Evolutionary conservation across 2,329 filamentous ascomycete genomes (phyloP).

Genomic region (Alternaria alternata): DNA sequence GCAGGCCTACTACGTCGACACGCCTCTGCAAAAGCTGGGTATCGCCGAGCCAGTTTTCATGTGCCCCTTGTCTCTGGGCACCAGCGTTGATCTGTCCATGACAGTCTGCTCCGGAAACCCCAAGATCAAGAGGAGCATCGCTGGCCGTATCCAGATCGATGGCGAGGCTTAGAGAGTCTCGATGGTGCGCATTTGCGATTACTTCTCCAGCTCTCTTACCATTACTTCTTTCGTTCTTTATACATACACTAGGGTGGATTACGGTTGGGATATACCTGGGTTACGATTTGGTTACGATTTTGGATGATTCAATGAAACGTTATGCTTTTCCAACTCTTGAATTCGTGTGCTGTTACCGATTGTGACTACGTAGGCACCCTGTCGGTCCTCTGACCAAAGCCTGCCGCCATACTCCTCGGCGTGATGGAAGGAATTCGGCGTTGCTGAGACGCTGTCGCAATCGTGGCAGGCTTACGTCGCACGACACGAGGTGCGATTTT

Average conservation of each 20-base stretch:
- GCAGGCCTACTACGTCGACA: conserved; percentile 36
- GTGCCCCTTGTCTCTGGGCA: conserved; percentile 24
- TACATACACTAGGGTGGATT: conserved; percentile 5
- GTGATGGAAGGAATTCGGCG: neutral
- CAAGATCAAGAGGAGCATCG: conserved; percentile 35
- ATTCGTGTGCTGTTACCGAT: neutral
- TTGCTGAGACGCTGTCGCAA: neutral
- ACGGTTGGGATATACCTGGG: conserved; percentile 1
- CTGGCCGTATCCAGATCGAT: conserved; percentile 26
- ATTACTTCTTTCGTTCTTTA: conserved; percentile 9
- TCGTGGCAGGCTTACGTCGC: neutral
- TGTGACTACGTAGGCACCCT: neutral
- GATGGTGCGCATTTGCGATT: neutral
- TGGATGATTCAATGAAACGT: conserved; percentile 8
- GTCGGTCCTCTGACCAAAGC: neutral
- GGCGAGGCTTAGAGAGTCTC: conserved; percentile 5
- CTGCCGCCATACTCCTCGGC: neutral
- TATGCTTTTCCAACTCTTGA: neutral
- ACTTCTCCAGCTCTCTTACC: conserved; percentile 6
- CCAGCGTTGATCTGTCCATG: conserved; percentile 32
- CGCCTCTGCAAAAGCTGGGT: conserved; percentile 30
- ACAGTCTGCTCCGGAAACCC: conserved; percentile 29
- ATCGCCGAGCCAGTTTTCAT: conserved; percentile 35
- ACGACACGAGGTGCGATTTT: conserved; percentile 1
- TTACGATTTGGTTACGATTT: conserved; percentile 5